phyloP scores from a whole-genome alignment of 139 green algal species.

The Chlamydomonas incerta region DNA sequence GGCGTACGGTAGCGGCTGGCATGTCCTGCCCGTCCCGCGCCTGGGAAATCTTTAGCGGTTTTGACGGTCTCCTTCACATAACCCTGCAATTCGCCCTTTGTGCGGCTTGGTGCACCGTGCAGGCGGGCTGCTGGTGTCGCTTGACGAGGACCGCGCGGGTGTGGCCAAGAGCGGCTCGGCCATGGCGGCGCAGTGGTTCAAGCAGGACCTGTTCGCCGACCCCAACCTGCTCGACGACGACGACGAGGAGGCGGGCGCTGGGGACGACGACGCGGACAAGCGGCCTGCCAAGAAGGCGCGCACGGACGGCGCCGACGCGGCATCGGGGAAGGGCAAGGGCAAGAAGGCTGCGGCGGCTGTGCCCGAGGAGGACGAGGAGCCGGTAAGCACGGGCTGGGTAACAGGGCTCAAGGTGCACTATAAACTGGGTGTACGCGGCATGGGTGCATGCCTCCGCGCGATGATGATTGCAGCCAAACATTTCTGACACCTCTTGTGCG shows the following conservation, averaged over 20 bases:
- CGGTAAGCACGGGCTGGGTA: background rate
- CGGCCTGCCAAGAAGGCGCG: conserved; percentile 35
- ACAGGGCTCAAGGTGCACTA: too few relatives aligned
- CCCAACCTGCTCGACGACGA: conserved; percentile 60
- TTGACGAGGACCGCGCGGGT: conserved; percentile 76
- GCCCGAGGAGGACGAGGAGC: conserved; percentile 41
- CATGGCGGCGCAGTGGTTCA: conserved; percentile 88
- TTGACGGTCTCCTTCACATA: too few relatives aligned
- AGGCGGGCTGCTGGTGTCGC: conserved; percentile 75
- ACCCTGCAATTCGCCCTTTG: too few relatives aligned
- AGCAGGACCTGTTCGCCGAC: conserved; percentile 83
- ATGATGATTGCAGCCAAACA: too few relatives aligned
- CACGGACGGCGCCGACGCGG: background rate
- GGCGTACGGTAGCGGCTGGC: background rate
- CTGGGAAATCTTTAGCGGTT: too few relatives aligned
- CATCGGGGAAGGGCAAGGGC: background rate
- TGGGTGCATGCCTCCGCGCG: too few relatives aligned
- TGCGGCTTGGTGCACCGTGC: too few relatives aligned
- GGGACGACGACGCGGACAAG: too few relatives aligned
- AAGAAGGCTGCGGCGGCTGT: conserved; percentile 38
- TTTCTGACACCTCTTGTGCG: too few relatives aligned
- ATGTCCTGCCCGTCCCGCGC: too few relatives aligned
- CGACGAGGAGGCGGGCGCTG: conserved; percentile 39
- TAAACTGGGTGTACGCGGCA: too few relatives aligned
- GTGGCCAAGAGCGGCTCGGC: conserved; percentile 63